phyloP scores from a whole-genome alignment of 495 filamentous ascomycete species.

The Letharia lupina region DNA sequence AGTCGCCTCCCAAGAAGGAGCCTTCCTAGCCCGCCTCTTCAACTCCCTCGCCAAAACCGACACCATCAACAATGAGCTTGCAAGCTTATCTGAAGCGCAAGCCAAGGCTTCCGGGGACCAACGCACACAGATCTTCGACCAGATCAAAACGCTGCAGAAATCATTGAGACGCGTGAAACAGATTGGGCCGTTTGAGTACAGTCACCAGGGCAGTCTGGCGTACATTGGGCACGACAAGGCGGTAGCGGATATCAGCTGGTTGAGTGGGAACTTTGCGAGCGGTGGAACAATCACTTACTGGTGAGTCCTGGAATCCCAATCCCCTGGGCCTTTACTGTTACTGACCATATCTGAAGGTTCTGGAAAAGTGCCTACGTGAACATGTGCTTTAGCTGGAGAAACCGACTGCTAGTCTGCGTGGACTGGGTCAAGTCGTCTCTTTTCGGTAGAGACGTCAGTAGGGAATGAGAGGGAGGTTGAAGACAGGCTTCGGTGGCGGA shows the following conservation, averaged over 20 bases:
- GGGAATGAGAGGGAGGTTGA: constrained; percentile 53
- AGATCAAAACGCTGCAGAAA: constrained; percentile 80
- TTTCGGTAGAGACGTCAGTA: constrained; percentile 91
- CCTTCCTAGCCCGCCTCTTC: constrained; percentile 90
- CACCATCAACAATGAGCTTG: constrained; percentile 62
- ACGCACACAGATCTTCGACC: constrained; percentile 47
- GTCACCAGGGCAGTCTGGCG: constrained; percentile 89
- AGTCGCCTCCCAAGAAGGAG: constrained; percentile 91
- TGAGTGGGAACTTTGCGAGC: constrained; percentile 88
- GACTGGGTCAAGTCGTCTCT: constrained; percentile 95
- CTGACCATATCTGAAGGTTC: constrained; percentile 48
- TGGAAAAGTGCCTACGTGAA: constrained; percentile 95
- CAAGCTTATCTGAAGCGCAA: constrained; percentile 53
- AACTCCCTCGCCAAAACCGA: constrained; percentile 96
- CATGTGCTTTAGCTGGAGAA: constrained; percentile 98
- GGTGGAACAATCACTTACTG: constrained; percentile 69
- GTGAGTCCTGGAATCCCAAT: not conserved
- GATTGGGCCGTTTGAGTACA: constrained; percentile 94
- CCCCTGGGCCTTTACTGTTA: not conserved
- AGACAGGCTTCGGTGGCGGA: not conserved
- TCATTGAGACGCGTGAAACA: constrained; percentile 82
- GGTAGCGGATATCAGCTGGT: constrained; percentile 94
- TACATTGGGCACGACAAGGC: constrained; percentile 98
- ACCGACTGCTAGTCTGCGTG: constrained; percentile 81
- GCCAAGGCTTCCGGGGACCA: constrained; percentile 50